Evolutionary conservation across 495 filamentous ascomycete genomes (phyloP).

Genomic region (Tuber borchii): DNA sequence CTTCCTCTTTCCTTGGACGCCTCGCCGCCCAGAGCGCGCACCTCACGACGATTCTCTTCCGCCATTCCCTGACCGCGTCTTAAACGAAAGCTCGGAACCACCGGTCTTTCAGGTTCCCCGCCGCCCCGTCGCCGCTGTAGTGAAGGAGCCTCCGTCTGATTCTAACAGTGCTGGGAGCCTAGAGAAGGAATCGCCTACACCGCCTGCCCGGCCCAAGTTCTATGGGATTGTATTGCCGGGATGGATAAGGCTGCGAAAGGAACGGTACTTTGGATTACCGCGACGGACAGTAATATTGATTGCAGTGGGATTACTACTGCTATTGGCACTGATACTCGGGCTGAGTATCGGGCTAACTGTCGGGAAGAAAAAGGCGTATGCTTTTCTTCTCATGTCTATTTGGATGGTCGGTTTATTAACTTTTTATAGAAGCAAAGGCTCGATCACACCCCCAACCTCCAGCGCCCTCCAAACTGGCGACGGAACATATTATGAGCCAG

Average conservation of each 20-base stretch:
- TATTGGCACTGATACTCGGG: conserved; percentile 53
- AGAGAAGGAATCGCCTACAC: not conserved
- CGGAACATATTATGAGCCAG: conserved; percentile 64
- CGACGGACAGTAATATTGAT: conserved; percentile 31
- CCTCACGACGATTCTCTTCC: not conserved
- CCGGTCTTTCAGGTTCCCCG: not conserved
- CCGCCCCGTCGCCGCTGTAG: not conserved
- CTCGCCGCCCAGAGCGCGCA: not conserved
- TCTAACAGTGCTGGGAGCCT: not conserved
- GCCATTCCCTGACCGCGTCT: not conserved
- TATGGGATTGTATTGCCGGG: not conserved
- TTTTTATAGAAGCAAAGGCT: not conserved
- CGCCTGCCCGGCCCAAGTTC: not conserved
- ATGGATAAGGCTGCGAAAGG: not conserved
- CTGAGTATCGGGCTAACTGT: conserved; percentile 51
- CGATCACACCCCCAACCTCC: conserved; percentile 54
- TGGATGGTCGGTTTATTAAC: not conserved
- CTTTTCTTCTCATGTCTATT: too few species aligned
- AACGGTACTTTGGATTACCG: conserved; percentile 14
- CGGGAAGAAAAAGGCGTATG: conserved; percentile 23
- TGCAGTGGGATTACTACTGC: conserved; percentile 40
- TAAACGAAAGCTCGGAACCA: not conserved
- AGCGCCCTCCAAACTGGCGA: conserved; percentile 54
- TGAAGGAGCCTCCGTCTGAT: not conserved
- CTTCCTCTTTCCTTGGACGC: not conserved